Conservation (phyloP, 495 filamentous ascomycete species). For the Thermothielavioides terrestris region DNA sequence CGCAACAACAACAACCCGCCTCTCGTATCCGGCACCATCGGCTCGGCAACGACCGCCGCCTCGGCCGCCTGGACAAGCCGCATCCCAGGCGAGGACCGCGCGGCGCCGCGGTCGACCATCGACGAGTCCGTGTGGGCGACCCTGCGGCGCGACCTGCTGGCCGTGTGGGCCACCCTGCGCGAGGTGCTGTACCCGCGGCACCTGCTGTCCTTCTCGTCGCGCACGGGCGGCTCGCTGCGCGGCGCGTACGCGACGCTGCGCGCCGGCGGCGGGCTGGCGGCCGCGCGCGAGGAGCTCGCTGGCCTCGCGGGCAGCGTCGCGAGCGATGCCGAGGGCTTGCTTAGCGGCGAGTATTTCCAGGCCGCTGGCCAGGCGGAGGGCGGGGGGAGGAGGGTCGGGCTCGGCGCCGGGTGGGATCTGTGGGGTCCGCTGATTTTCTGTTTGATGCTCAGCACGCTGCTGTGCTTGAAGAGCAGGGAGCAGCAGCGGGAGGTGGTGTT, state of each 20-base stretch:
- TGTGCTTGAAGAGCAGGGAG: conserved; percentile 65
- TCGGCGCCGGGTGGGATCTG: conserved; percentile 96
- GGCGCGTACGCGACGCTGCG: conserved; percentile 45
- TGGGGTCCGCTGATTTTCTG: conserved; percentile 96
- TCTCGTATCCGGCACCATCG: conserved; percentile 74
- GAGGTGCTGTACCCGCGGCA: conserved; percentile 98
- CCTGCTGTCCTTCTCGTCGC: conserved; percentile 51
- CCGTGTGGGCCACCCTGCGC: conserved; percentile 95
- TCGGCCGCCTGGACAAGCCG: conserved; percentile 62
- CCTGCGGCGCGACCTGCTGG: conserved; percentile 77
- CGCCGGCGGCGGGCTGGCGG: conserved; percentile 37
- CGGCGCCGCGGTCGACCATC: conserved; percentile 84
- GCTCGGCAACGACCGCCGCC: conserved; percentile 23
- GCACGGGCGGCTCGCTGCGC: conserved; percentile 23
- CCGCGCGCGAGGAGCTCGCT: conserved; percentile 54
- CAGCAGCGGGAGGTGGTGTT: conserved; percentile 84
- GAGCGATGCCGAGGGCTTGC: conserved; percentile 55
- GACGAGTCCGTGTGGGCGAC: conserved; percentile 97
- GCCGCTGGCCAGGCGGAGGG: conserved; percentile 75
- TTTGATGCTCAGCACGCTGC: conserved; percentile 71
- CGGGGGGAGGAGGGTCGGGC: conserved; percentile 68
- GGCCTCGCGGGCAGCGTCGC: conserved; percentile 50
- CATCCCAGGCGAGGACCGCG: conserved; percentile 90
- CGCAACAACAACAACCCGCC: no score
- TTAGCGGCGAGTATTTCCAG: conserved; percentile 65